Base-by-base conservation (phyloP, 306 rosid genomes). In the Quercus rubra region DNA sequence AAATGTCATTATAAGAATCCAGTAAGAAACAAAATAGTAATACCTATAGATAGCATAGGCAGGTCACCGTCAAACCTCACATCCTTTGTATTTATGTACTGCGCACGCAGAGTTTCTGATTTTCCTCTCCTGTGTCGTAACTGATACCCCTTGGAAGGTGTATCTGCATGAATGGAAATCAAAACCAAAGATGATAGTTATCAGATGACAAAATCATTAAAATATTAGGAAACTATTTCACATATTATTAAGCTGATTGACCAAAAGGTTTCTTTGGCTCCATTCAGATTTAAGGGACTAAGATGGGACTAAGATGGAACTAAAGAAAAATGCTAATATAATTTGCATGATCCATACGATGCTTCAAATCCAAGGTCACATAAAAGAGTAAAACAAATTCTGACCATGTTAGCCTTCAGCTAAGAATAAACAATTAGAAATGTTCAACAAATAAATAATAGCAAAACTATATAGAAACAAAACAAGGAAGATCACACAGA, bases 81-180 rank as follows among this genome's bases (percentile, higher is more conserved):
- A 78, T 95, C 99, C 91, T 90, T 92, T 1, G 87, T 90, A 54
- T 93, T 90, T 83, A 95, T 95, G 87, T 95, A 95, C 93, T 95
- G 99, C 77, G 77, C 97, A 21, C 99, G 97, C 78, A 90, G 80
- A 74, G 99, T 95, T 83, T 95, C 99, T 6, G 99, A 95, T 83
- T 95, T 95, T 71, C 99, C 98, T 78, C 99, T 90, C 85, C 89
- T 84, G 79, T 95, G 99, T 74, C 86, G 79, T 59, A 69, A 62
- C 79, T 72, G 87, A 75, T 71, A 80, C 33, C 87, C 82, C 86
- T 78, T 86, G 51, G 86, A 72, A 78, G 86, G 78, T 54, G 74
- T 78, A 83, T 87, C 97, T 91, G 92, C 74, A 85, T 64, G 66
- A 86, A 70, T 64, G 84, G 69, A 80, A 46, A 86, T 21, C 77